phyloP scores from a whole-genome alignment of 352 stramenopile genomes.

The Plasmopara viticola region DNA sequence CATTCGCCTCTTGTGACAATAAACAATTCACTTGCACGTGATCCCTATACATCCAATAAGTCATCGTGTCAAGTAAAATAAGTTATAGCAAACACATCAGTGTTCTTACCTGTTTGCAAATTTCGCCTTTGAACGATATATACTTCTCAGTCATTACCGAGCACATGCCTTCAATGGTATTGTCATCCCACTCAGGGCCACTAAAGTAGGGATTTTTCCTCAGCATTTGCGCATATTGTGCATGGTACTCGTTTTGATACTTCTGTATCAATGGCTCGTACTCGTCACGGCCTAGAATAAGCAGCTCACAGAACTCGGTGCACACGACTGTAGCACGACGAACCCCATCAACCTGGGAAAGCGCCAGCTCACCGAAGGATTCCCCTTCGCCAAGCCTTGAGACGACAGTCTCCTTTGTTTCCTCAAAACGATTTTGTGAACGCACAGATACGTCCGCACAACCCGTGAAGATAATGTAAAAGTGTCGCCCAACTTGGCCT shows the following conservation, averaged over 20 bases:
- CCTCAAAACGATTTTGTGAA: slow-evolving; percentile 70
- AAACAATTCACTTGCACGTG: slow-evolving; percentile 62
- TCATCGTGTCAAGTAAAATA: neutral
- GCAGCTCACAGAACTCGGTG: slow-evolving; percentile 66
- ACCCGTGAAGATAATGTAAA: slow-evolving; percentile 81
- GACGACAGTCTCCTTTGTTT: slow-evolving; percentile 56
- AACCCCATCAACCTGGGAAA: slow-evolving; percentile 58
- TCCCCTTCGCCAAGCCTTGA: slow-evolving; percentile 62
- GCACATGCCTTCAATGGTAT: slow-evolving; percentile 80
- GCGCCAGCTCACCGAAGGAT: slow-evolving; percentile 72
- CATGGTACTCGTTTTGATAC: slow-evolving; percentile 79
- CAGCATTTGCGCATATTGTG: slow-evolving; percentile 72
- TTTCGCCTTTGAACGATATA: slow-evolving; percentile 56
- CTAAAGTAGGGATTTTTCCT: slow-evolving; percentile 74
- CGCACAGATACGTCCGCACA: slow-evolving; percentile 63
- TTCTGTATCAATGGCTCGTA: slow-evolving; percentile 80
- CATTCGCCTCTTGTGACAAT: slow-evolving; percentile 73
- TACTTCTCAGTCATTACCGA: slow-evolving; percentile 83
- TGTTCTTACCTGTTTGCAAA: slow-evolving; percentile 61
- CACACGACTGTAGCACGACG: slow-evolving; percentile 66
- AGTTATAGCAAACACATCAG: neutral
- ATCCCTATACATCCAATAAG: slow-evolving; percentile 31
- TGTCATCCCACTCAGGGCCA: slow-evolving; percentile 71
- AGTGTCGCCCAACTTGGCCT: slow-evolving; percentile 66
- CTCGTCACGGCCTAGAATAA: slow-evolving; percentile 69